Base-by-base conservation (phyloP, 2,329 filamentous ascomycete genomes). In the Cytospora chrysosperma region DNA sequence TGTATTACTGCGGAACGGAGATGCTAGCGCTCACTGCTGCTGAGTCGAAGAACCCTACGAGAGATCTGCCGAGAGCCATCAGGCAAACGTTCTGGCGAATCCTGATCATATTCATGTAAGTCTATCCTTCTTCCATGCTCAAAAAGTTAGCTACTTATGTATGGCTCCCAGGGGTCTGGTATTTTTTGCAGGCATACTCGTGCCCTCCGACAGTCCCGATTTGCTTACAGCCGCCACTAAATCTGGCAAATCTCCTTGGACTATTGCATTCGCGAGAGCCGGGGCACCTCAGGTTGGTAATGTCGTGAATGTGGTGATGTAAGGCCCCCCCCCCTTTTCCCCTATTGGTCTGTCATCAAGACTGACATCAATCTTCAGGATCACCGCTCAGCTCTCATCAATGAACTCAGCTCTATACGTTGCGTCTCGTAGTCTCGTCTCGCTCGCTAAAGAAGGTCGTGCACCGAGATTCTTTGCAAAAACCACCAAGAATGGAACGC, bases 1-100 rank as follows among this genome's bases (percentile, higher is more conserved):
- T 75, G 1, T 75, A 75, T 59, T 77, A 74, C 58, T 70, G 70
- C 7, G 75, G 75, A 2, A 75, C 74, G 4, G 75, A 77, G 60
- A 74, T 75, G 69, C 62, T 76, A 30, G 75, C 75, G 0, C 67
- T 77, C 56, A 75, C 74, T 0, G 75, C 72, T 3, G 72, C 70
- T n/a, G 73, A 75, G 65, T 72, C 70, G 54, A 70, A 70, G 43
- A 67, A 74, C 26, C 73, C 72, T 7, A 68, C 69, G n/a, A 69
- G 56, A 32, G 73, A 73, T 60, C 63, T 75, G 24, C 72, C 74
- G 0, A 69, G 60, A 13, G 73, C 74, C 0, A 72, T 75, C 28
- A 65, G 69, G 19, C 71, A 73, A 58, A 72, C 70, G 1, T 74
- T 74, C 61, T 73, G 71, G 69, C 66, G 72, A 8, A 72, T 75